These are phyloP conservation scores for Jatropha multifida DNA, from an alignment of 441 rosid species.

Conservation along the genomic window DNA sequence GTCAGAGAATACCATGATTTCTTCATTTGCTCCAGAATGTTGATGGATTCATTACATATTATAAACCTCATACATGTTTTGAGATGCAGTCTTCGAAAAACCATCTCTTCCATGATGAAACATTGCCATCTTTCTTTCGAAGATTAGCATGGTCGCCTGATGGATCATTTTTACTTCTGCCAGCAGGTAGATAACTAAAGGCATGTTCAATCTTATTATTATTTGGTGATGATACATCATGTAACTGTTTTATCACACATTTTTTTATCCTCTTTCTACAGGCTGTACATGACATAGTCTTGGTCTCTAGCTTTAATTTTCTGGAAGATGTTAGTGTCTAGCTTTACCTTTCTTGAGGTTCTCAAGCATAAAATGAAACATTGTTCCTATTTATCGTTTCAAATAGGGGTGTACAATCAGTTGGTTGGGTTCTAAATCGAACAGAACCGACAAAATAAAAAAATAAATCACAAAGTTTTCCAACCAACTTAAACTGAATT, in stretches of 20 bases:
- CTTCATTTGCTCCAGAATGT: slow-evolving; percentile 20
- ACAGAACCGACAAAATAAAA: too few species aligned
- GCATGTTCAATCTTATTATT: slow-evolving; percentile 3
- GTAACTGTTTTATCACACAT: background rate
- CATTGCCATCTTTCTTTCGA: slow-evolving; percentile 90
- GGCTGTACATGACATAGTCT: background rate
- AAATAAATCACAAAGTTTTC: too few species aligned
- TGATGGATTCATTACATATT: slow-evolving; percentile 6
- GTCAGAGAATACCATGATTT: slow-evolving; percentile 33
- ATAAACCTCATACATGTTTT: slow-evolving; percentile 18
- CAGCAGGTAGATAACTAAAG: slow-evolving; percentile 57
- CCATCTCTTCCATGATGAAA: slow-evolving; percentile 94
- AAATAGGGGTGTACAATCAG: too few species aligned
- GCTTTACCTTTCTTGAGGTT: background rate
- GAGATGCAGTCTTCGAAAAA: slow-evolving; percentile 53
- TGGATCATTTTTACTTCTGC: slow-evolving; percentile 89
- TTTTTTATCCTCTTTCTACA: background rate
- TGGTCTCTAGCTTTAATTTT: background rate
- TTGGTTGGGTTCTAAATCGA: too few species aligned
- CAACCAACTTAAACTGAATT: too few species aligned
- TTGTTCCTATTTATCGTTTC: background rate
- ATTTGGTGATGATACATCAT: too few species aligned
- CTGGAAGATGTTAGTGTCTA: background rate
- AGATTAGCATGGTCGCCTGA: slow-evolving; percentile 99
- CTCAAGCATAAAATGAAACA: background rate